Evolutionary conservation across 1,139 yeast species (phyloP), one percentile per base, ranked within the genome.

Genomic region (Hemisphaericaspora xylofermentans): DNA sequence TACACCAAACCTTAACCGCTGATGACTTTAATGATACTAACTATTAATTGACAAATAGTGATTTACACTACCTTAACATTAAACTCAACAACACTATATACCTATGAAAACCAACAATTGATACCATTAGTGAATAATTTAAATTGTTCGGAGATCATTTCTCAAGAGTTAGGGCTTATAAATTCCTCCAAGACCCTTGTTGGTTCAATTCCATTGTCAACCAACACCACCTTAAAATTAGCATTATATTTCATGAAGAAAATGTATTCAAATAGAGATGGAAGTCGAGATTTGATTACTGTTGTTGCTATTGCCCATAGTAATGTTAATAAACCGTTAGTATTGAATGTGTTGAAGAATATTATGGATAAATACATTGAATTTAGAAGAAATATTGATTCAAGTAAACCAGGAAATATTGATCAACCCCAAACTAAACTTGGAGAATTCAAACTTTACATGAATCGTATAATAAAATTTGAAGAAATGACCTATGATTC

Each of bases 31-130:
- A 24, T 4, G 6, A 8, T 24, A 24, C 27, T 24, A 24, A 24
- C 27, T 9, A 6, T 26, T n/a, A 15, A n/a, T 24, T 9, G 27
- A 24, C 12, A n/a, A n/a, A 17, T 30, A 30, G 33, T 30, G 17
- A 30, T 24, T 12, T 9, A 24, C 12, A 24, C 27, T 4, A 24
- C 27, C 5, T 60, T 78, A 38, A 76, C 81, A 8, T 61, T 69
- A 40, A 78, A 78, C 49, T 77, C 82, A 16, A 74, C 82, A 15
- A 77, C 83, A 0, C 59, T 78, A 16, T 78, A 74, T 57, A 74
- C 82, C 12, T 75, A 78, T 51, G 82, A 78, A 49, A 76, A 76
- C 54, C 59, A 61, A 43, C 66, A 62, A 39, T 57, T 77, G 29
- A 63, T 65, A 1, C 70, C 69, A 36, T 50, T 58, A 12, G 50